phyloP scores from a whole-genome alignment of 2,329 filamentous ascomycete genomes.

The Alternaria sp. region DNA sequence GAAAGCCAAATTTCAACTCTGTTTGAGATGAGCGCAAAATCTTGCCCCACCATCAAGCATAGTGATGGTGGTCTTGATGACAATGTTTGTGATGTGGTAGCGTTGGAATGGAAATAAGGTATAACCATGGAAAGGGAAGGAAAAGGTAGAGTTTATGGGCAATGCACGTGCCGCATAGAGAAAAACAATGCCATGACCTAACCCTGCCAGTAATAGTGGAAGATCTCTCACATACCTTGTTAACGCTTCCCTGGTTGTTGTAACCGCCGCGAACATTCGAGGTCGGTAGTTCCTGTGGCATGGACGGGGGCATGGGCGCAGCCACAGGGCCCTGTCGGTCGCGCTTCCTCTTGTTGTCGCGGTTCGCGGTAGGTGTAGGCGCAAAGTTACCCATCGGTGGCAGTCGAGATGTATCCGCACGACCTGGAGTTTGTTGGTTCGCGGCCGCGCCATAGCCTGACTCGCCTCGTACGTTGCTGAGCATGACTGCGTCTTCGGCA shows the following conservation, averaged over 20 bases:
- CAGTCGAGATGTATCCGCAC: conserved; percentile 62
- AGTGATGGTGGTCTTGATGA: neutral
- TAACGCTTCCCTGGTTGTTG: conserved; percentile 36
- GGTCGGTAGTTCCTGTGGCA: conserved; percentile 44
- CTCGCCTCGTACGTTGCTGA: conserved; percentile 69
- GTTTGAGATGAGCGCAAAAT: neutral
- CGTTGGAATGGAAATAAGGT: neutral
- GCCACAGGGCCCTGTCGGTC: conserved; percentile 64
- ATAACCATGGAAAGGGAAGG: neutral
- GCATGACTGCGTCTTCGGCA: conserved; percentile 73
- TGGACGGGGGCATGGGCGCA: conserved; percentile 44
- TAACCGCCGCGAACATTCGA: conserved; percentile 44
- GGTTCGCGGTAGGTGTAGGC: conserved; percentile 79
- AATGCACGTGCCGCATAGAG: conserved; percentile 8
- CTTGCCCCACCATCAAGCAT: neutral
- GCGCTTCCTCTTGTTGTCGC: conserved; percentile 87
- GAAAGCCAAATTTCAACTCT: neutral
- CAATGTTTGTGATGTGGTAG: neutral
- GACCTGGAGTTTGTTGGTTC: conserved; percentile 58
- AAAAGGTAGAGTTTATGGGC: neutral
- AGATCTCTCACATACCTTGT: conserved; percentile 39
- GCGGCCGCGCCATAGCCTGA: conserved; percentile 55
- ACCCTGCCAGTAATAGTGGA: conserved; percentile 5
- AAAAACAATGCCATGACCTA: conserved; percentile 12
- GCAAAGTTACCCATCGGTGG: conserved; percentile 96